Conservation (phyloP, 1,284 basidiomycete species). For the Malassezia caprae region DNA sequence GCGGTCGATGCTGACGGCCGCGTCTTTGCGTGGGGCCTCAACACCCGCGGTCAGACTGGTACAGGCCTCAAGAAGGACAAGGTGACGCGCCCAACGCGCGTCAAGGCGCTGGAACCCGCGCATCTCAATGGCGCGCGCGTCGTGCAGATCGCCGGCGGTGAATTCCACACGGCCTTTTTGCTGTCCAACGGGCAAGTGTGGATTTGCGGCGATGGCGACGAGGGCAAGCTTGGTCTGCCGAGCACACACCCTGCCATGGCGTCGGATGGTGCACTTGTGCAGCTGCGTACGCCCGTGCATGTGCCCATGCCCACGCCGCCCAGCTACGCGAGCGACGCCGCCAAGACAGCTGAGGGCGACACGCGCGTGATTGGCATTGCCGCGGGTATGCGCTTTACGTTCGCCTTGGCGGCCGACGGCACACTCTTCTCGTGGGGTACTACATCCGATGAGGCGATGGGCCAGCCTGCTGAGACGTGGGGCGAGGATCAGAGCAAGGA, state of each 20-base stretch:
- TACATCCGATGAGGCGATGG: slow-evolving; percentile 56
- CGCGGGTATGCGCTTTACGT: slow-evolving; percentile 68
- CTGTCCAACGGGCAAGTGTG: slow-evolving; percentile 70
- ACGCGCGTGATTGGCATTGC: slow-evolving; percentile 67
- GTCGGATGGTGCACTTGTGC: slow-evolving; percentile 18
- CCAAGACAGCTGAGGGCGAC: slow-evolving; percentile 42
- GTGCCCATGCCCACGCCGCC: slow-evolving; percentile 49
- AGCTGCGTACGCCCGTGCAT: slow-evolving; percentile 31
- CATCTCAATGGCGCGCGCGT: slow-evolving; percentile 53
- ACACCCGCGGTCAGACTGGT: slow-evolving; percentile 64
- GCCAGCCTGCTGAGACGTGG: slow-evolving; percentile 42
- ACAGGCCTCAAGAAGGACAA: slow-evolving; percentile 52
- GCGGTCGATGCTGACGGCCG: slow-evolving; percentile 71
- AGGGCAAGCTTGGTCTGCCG: slow-evolving; percentile 35
- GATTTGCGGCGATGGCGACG: slow-evolving; percentile 38
- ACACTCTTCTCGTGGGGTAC: slow-evolving; percentile 78
- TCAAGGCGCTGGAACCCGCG: slow-evolving; percentile 60
- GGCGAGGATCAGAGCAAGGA: slow-evolving; percentile 51
- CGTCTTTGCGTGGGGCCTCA: slow-evolving; percentile 85
- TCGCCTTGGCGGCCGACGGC: slow-evolving; percentile 67
- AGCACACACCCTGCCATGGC: slow-evolving; percentile 21
- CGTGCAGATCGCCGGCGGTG: slow-evolving; percentile 61
- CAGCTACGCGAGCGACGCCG: slow-evolving; percentile 32
- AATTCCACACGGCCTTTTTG: slow-evolving; percentile 78
- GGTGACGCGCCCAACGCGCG: slow-evolving; percentile 61